These are phyloP conservation scores for Skeletonema menzelii DNA, from an alignment of 108 stramenopile genomes.

Conservation along the genomic window DNA sequence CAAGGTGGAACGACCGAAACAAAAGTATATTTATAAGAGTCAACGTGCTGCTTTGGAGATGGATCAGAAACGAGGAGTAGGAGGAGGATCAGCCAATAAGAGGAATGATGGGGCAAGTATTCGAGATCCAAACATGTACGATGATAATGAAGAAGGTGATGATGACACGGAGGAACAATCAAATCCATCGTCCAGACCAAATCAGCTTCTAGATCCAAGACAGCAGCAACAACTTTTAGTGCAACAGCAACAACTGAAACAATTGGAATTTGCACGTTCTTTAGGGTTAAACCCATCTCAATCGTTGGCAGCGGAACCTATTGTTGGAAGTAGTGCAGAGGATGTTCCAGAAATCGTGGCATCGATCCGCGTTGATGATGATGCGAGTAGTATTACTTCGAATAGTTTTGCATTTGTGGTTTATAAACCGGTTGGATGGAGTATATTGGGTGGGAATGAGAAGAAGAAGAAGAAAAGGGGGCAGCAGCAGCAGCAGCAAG, in stretches of 20 bases:
- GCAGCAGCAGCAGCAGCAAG: not conserved
- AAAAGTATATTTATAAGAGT: constrained; percentile 66
- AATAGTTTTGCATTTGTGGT: constrained; percentile 73
- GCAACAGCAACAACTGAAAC: constrained; percentile 23
- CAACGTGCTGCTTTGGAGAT: constrained; percentile 42
- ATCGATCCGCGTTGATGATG: constrained; percentile 50
- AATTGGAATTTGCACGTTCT: constrained; percentile 35
- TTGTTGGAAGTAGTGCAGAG: constrained; percentile 41
- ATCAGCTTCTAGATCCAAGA: constrained; percentile 2
- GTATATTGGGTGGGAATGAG: constrained; percentile 59
- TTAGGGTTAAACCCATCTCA: constrained; percentile 60
- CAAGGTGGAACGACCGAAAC: constrained; percentile 66
- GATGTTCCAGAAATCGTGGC: constrained; percentile 56
- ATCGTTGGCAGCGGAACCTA: constrained; percentile 54
- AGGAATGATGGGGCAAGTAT: not conserved
- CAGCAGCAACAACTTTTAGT: constrained; percentile 8
- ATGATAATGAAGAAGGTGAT: constrained; percentile 9
- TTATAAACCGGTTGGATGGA: constrained; percentile 81
- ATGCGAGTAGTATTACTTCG: constrained; percentile 38
- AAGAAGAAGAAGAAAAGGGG: constrained; percentile 25
- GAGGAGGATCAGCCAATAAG: not conserved
- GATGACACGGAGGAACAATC: not conserved
- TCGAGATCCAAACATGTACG: not conserved
- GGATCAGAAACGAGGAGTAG: not conserved
- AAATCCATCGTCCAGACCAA: not conserved